These are phyloP conservation scores for Fusarium mundagurra DNA, from an alignment of 2,329 filamentous ascomycete species.

Conservation along the genomic window DNA sequence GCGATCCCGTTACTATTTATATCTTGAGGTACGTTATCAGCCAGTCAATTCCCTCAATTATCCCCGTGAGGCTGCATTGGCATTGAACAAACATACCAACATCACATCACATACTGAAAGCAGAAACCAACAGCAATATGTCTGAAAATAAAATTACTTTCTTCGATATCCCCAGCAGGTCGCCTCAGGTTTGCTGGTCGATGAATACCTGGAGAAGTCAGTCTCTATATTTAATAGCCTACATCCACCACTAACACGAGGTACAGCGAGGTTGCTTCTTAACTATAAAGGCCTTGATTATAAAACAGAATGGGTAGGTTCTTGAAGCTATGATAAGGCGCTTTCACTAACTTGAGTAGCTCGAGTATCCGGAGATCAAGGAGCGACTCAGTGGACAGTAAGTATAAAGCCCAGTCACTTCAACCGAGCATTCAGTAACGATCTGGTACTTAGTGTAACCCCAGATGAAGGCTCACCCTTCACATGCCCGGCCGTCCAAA, in stretches of 20 bases:
- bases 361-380: constrained; percentile 29
- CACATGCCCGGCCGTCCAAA: constrained; percentile 59
- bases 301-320: constrained; percentile 28
- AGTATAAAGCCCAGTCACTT: accelerated
- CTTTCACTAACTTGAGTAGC: background rate
- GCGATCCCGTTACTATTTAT: background rate
- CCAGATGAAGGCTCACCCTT: constrained; percentile 12
- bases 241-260: background rate
- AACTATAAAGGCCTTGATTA: constrained; percentile 31
- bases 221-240: background rate
- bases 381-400: constrained; percentile 14
- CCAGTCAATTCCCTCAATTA: background rate
- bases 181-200: constrained; percentile 29
- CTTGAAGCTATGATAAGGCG: accelerated
- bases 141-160: background rate
- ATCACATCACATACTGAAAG: accelerated
- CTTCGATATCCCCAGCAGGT: constrained; percentile 26
- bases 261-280: constrained; percentile 20
- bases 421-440: background rate
- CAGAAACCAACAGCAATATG: background rate
- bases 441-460: background rate
- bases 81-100: too few species aligned
- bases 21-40: background rate
- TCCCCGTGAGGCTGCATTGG: background rate
- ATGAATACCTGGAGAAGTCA: constrained; percentile 36